Conservation (phyloP, 2,329 filamentous ascomycete species). For the Diaporthe ampelina region DNA sequence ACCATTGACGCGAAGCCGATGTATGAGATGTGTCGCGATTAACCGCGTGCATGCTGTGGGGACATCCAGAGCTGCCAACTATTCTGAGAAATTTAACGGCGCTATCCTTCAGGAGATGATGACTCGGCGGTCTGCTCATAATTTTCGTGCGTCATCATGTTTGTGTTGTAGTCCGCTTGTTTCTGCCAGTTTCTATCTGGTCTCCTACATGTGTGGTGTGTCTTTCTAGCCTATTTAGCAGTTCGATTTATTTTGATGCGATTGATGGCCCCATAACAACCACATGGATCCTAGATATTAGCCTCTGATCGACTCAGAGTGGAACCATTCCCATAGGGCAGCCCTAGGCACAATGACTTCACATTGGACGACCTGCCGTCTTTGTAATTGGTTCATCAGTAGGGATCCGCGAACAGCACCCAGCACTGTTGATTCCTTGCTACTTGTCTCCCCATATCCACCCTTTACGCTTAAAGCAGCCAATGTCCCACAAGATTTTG, state of each 20-base stretch:
- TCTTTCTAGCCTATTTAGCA: background rate
- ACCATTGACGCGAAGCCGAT: slow-evolving; percentile 23
- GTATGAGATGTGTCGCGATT: slow-evolving; percentile 13
- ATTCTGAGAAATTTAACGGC: background rate
- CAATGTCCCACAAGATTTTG: background rate
- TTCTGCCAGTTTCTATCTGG: background rate
- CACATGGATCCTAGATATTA: background rate
- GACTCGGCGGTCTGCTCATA: background rate
- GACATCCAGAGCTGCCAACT: background rate
- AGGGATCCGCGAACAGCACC: background rate
- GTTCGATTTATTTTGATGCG: background rate
- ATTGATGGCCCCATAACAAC: slow-evolving; percentile 5
- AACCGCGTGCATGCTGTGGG: slow-evolving; percentile 26
- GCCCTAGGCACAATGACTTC: background rate
- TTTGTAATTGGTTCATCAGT: background rate
- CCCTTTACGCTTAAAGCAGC: background rate
- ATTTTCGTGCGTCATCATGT: background rate
- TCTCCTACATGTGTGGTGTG: background rate
- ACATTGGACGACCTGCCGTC: background rate
- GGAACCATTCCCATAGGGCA: slow-evolving; percentile 10
- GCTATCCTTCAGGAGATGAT: background rate
- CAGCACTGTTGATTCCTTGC: background rate
- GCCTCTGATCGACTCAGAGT: slow-evolving; percentile 17
- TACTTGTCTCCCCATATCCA: background rate
- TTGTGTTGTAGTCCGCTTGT: background rate